These are phyloP conservation scores for Yarrowia yakushimensis DNA, from an alignment of 805 yeast species.

Conservation along the genomic window DNA sequence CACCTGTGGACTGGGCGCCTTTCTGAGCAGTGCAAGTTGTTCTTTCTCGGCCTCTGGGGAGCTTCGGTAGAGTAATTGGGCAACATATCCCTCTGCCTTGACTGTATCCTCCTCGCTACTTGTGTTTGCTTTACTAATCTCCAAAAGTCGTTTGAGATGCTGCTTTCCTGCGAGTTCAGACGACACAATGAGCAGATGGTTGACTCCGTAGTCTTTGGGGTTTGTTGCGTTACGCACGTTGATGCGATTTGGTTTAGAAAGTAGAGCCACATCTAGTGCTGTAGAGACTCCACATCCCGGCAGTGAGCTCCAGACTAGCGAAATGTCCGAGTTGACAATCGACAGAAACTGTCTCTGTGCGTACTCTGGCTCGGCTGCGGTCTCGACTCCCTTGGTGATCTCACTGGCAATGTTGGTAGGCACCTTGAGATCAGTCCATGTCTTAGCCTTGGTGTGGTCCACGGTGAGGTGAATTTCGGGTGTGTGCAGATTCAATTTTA, in stretches of 20 bases:
- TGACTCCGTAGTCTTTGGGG: neutral
- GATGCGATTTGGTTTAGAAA: neutral
- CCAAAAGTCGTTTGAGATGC: neutral
- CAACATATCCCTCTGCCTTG: neutral
- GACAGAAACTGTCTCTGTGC: conserved; percentile 8
- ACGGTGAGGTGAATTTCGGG: neutral
- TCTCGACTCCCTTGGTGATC: neutral
- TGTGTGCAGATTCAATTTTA: neutral
- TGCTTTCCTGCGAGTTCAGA: conserved; percentile 11
- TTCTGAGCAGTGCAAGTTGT: conserved; percentile 4
- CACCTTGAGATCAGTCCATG: conserved; percentile 8
- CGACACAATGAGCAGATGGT: conserved; percentile 11
- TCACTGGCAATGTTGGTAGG: neutral
- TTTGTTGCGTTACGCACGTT: neutral
- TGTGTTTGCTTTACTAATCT: neutral
- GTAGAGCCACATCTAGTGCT: neutral
- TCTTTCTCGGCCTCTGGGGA: conserved; percentile 13
- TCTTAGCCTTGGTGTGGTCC: neutral
- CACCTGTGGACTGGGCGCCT: conserved; percentile 9
- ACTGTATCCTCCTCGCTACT: neutral
- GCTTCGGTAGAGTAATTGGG: neutral
- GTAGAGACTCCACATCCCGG: conserved; percentile 17
- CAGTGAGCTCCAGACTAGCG: conserved; percentile 10
- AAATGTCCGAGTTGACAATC: conserved; percentile 2
- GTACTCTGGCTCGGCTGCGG: neutral